Percentiles rank a stretch among this genome's conserved stretches.
These are phyloP conservation scores for Coemansia sp. DNA, from an alignment of 192 early-diverging fungal species.

Conservation along the genomic window DNA sequence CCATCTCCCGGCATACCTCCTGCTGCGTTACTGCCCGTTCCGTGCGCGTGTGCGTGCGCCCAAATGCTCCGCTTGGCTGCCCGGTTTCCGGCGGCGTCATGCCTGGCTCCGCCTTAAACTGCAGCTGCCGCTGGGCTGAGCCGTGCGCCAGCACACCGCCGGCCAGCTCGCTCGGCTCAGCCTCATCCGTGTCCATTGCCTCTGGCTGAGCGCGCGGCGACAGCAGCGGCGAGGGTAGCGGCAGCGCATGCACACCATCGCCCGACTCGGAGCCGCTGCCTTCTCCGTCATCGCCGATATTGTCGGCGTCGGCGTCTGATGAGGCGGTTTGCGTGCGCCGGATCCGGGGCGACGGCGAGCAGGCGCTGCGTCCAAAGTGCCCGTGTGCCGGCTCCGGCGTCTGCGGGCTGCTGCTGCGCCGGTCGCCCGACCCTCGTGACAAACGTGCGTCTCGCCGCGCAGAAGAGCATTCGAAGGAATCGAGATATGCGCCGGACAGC, in stretches of 20 bases:
- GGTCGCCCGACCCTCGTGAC: slow-evolving; percentile 1
- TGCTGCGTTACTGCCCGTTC: slow-evolving; percentile 10
- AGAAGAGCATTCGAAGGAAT: slow-evolving; percentile 5
- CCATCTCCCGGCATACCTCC: slow-evolving; percentile 20
- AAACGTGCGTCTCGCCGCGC: neutral
- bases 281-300: neutral
- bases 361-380: slow-evolving; percentile 13
- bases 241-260: slow-evolving; percentile 12
- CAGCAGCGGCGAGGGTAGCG: slow-evolving; percentile 43
- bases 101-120: neutral
- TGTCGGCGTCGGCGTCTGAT: slow-evolving; percentile 1
- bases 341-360: slow-evolving; percentile 23
- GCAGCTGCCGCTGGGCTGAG: slow-evolving; percentile 1
- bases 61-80: neutral
- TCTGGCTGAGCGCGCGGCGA: slow-evolving; percentile 39
- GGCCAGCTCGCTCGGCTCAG: neutral
- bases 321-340: slow-evolving; percentile 1
- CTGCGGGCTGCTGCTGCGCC: slow-evolving; percentile 45
- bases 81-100: slow-evolving; percentile 1
- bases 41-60: slow-evolving; percentile 12
- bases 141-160: neutral
- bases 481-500: slow-evolving; percentile 4
- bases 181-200: slow-evolving; percentile 32
- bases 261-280: neutral
- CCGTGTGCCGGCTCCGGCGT: slow-evolving; percentile 13